Conservation (phyloP, 1,284 basidiomycete genomes). For the Ganoderma lingzhi region DNA sequence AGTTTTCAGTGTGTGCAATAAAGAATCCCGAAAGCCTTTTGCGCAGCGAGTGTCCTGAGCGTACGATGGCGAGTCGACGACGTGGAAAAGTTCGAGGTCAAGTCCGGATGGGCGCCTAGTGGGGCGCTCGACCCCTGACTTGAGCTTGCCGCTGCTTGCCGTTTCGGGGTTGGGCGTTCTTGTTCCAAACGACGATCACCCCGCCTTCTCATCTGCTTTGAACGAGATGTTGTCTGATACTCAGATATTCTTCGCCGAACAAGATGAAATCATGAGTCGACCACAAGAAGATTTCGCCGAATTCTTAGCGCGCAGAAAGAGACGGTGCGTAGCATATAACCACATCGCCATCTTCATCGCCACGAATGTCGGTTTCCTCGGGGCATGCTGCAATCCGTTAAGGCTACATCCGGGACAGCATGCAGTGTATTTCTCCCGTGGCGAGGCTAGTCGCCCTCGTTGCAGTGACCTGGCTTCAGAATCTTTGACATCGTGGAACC, state of each 20-base stretch:
- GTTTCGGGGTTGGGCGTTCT: constrained; percentile 13
- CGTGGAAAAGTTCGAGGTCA: background rate
- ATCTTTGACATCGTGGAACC: background rate
- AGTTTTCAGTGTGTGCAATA: background rate
- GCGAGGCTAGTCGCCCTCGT: background rate
- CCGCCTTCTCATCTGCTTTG: background rate
- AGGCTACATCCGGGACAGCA: background rate
- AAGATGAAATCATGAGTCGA: constrained; percentile 58
- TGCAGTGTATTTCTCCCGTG: background rate
- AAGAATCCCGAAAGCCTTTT: too few species aligned
- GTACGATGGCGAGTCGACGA: background rate
- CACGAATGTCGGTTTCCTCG: too few species aligned
- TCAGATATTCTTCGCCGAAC: constrained; percentile 59
- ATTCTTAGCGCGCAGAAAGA: constrained; percentile 40
- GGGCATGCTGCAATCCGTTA: background rate
- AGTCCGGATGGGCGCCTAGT: background rate
- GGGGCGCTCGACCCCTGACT: background rate
- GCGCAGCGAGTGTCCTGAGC: background rate
- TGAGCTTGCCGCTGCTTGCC: constrained; percentile 10
- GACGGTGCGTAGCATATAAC: constrained; percentile 4
- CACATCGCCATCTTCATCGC: background rate
- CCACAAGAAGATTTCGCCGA: constrained; percentile 56
- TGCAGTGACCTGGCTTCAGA: background rate
- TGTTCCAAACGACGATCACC: constrained; percentile 18
- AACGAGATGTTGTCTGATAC: constrained; percentile 27